A percentile compares a stretch with the other conserved stretches of the same genome.
Evolutionary conservation across 1,284 basidiomycete species (phyloP).

Genomic region (Marasmius tenuissimus): DNA sequence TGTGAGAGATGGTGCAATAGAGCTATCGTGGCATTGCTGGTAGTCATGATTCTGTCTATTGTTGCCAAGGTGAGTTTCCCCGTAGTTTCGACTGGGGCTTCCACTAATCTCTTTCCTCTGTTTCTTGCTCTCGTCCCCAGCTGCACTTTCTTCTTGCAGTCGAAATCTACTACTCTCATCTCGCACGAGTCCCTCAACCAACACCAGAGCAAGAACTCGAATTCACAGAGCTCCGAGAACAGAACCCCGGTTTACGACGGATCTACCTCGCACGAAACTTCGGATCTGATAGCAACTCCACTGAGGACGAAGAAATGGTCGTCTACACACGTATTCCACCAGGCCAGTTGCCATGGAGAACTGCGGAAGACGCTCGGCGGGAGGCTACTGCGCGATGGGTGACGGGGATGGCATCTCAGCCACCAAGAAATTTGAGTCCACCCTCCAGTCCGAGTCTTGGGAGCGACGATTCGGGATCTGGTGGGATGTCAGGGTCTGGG

Average conservation of each 20-base stretch:
- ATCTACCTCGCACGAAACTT: background rate
- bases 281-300: slow-evolving; percentile 15
- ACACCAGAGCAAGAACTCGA: background rate
- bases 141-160: slow-evolving; percentile 72
- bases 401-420: slow-evolving; percentile 12
- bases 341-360: slow-evolving; percentile 49
- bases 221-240: background rate
- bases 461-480: slow-evolving; percentile 18
- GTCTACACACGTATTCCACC: slow-evolving; percentile 73
- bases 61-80: slow-evolving; percentile 56
- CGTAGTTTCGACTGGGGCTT: slow-evolving; percentile 1
- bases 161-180: slow-evolving; percentile 59
- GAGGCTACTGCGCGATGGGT: slow-evolving; percentile 71
- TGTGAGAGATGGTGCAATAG: slow-evolving; percentile 77
- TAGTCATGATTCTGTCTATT: slow-evolving; percentile 57
- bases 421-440: slow-evolving; percentile 2
- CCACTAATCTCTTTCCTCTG: background rate
- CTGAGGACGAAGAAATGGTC: slow-evolving; percentile 30
- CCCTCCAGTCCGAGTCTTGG: slow-evolving; percentile 7
- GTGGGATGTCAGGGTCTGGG: slow-evolving; percentile 33
- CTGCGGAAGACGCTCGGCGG: slow-evolving; percentile 39
- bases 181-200: slow-evolving; percentile 34
- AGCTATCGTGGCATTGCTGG: slow-evolving; percentile 49
- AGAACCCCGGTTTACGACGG: background rate
- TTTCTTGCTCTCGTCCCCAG: slow-evolving; percentile 32